Evolutionary conservation across 768 basidiomycete species (phyloP).

Genomic region (Lactarius akahatsu): DNA sequence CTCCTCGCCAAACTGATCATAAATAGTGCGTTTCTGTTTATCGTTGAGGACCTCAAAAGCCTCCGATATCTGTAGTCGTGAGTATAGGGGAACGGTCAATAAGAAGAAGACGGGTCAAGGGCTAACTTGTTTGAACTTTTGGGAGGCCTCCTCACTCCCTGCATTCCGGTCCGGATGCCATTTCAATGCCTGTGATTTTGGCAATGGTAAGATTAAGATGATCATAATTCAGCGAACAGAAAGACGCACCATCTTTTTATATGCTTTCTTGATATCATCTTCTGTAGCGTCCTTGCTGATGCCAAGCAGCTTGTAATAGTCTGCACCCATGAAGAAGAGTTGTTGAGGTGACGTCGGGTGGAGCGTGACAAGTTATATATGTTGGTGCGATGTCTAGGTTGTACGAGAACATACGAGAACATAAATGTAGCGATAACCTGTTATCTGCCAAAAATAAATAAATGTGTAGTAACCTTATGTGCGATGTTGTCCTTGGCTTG

Average conservation of each 20-base stretch:
- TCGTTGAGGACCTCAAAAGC: slow-evolving; percentile 95
- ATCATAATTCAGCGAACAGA: slow-evolving; percentile 2
- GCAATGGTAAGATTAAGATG: slow-evolving; percentile 1
- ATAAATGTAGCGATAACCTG: not conserved
- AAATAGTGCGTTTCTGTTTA: slow-evolving; percentile 77
- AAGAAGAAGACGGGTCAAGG: too few relatives aligned
- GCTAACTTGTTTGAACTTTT: slow-evolving; percentile 88
- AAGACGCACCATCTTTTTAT: slow-evolving; percentile 81
- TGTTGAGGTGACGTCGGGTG: not conserved
- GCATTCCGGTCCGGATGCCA: slow-evolving; percentile 93
- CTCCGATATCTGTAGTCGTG: slow-evolving; percentile 71
- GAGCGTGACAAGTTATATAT: not conserved
- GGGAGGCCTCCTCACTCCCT: slow-evolving; percentile 80
- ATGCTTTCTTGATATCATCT: slow-evolving; percentile 90
- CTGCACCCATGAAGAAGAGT: slow-evolving; percentile 59
- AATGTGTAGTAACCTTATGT: not conserved
- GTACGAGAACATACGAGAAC: slow-evolving; percentile 25
- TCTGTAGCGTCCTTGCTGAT: slow-evolving; percentile 70
- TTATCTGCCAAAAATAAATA: not conserved
- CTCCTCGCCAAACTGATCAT: slow-evolving; percentile 95
- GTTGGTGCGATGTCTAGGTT: not conserved
- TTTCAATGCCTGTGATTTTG: slow-evolving; percentile 64
- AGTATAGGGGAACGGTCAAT: not conserved
- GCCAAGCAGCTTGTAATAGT: slow-evolving; percentile 88
- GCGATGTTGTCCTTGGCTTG: not conserved